These are phyloP conservation scores for Phialocephala subalpina DNA, from an alignment of 2,329 filamentous ascomycete genomes.

Conservation along the genomic window DNA sequence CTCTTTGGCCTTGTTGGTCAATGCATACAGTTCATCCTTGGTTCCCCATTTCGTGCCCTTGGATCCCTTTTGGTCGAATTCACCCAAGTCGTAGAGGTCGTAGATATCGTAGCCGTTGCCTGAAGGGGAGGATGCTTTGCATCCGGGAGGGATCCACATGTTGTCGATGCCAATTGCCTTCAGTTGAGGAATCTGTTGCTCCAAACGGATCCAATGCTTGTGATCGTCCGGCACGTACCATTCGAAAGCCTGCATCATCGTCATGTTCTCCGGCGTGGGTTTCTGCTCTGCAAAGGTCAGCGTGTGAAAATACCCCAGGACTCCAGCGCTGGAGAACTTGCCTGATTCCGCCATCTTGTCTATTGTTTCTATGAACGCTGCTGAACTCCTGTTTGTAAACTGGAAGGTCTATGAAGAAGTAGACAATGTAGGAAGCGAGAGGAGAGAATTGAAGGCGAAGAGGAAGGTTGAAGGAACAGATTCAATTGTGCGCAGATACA, in stretches of 20 bases:
- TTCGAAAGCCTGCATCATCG: constrained; percentile 76
- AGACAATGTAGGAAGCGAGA: neutral
- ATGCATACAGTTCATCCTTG: constrained; percentile 64
- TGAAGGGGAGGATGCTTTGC: constrained; percentile 67
- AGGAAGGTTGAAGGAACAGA: constrained; percentile 3
- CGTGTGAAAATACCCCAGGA: neutral
- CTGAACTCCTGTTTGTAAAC: neutral
- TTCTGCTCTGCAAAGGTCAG: constrained; percentile 32
- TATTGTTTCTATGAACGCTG: neutral
- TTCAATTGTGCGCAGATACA: constrained; percentile 10
- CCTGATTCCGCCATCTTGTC: constrained; percentile 33
- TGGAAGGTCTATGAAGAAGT: constrained; percentile 11
- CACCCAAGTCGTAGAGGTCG: constrained; percentile 74
- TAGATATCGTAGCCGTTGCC: constrained; percentile 77
- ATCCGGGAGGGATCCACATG: constrained; percentile 75
- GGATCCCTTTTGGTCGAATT: constrained; percentile 75
- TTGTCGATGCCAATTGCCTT: constrained; percentile 67
- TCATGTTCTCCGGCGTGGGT: constrained; percentile 54
- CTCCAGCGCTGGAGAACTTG: constrained; percentile 10
- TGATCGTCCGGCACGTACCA: constrained; percentile 72
- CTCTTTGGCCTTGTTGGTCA: constrained; percentile 59
- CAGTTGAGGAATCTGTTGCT: constrained; percentile 58
- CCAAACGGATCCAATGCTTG: constrained; percentile 67
- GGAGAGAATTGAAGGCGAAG: neutral
- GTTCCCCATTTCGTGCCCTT: constrained; percentile 73